Percentiles rank a stretch among this genome's conserved stretches.
phyloP scores from a whole-genome alignment of 192 early-diverging fungal species.

The Coemansia sp. region DNA sequence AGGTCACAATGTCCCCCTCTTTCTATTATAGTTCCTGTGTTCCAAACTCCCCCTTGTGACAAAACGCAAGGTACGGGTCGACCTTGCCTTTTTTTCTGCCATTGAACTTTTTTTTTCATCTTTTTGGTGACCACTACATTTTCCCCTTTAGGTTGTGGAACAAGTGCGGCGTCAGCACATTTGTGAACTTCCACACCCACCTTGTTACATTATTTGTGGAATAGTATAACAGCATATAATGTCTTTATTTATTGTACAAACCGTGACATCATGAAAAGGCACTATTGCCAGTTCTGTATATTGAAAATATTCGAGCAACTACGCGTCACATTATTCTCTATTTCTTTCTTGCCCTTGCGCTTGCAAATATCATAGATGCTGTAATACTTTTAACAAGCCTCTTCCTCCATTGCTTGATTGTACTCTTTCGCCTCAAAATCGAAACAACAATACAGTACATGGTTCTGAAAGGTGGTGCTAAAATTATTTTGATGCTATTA shows the following conservation, averaged over 20 bases:
- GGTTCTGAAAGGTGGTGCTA: background rate
- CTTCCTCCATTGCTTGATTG: background rate
- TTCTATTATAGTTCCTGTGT: background rate
- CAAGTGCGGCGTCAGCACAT: background rate
- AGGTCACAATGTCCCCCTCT: background rate
- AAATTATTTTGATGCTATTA: too few relatives aligned
- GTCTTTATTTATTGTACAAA: background rate
- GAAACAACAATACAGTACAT: background rate
- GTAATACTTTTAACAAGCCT: background rate
- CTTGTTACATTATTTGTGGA: background rate
- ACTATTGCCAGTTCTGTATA: background rate
- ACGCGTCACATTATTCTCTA: background rate
- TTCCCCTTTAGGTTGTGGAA: background rate
- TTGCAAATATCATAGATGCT: background rate
- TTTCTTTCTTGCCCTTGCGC: background rate
- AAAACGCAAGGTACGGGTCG: background rate
- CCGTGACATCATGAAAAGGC: constrained; percentile 1
- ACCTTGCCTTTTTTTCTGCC: background rate
- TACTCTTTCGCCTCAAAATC: background rate
- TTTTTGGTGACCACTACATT: background rate
- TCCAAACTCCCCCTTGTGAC: background rate
- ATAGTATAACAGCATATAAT: background rate
- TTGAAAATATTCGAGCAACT: background rate
- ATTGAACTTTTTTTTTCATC: background rate
- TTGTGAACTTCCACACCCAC: background rate